Base-by-base conservation (phyloP, 345 rosid genomes). In the Cardamine occulta region DNA sequence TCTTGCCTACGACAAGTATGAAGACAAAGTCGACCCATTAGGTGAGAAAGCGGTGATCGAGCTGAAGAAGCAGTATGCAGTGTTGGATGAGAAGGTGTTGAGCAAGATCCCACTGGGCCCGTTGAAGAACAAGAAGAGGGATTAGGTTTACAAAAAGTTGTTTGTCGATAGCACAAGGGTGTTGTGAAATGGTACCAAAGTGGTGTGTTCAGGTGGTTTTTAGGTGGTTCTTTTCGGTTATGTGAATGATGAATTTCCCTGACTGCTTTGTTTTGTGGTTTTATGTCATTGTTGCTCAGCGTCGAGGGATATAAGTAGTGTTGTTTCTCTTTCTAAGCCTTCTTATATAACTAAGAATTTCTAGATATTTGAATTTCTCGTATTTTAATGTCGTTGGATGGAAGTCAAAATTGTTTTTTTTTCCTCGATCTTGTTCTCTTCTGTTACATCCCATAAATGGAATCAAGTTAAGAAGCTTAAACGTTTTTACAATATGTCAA, bases 31-130 rank as follows among this genome's bases (percentile, higher is more conserved):
- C 3, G 99, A 95, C 69, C 81, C 88, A 4, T 85, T 87, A 58
- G 86, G 85, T 23, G 96, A 90, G 90, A 95, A 89, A 82, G 96
- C 91, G 24, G 60, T 82, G 75, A 63, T 76, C 4, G 90, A 90
- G 88, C 69, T 90, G 75, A 95, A 85, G 89, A 95, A 86, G 85
- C 97, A 88, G 77, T 95, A 86, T 29, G 86, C 84, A 19, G 90
- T 87, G 26, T 77, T 95, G 61, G 91, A 92, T 67, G 88, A 78
- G 39, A 95, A 92, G 88, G 88, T 84, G 64, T 64, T 89, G 73
- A 85, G 93, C 67, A 91, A 88, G 84, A 85, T 95, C 66, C 96
- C 96, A 0, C 83, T 26, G 74, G 91, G 96, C 18, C 82, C 84
- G 29, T 71, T 83, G 84, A 88, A 87, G 74, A 90, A 52, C 76